Conservation (phyloP, 192 early-diverging fungal species). For the Paraglomus brasilianum region DNA sequence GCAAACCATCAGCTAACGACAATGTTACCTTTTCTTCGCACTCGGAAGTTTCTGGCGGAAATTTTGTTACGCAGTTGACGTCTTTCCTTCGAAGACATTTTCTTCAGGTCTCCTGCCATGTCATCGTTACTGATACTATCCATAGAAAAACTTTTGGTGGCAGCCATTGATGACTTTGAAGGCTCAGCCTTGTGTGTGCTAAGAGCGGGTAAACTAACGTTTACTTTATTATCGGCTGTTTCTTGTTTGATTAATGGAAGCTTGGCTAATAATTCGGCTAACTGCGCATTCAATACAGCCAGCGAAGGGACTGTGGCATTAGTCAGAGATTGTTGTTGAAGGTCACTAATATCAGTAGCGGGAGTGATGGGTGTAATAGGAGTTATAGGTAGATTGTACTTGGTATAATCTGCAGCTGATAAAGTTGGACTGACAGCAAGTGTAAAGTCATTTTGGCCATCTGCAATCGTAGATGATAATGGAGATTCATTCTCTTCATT, state of each 20-base stretch:
- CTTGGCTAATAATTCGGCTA: constrained; percentile 29
- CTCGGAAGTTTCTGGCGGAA: constrained; percentile 81
- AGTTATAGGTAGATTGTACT: not conserved
- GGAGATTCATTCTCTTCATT: not conserved
- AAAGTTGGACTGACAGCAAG: constrained; percentile 1
- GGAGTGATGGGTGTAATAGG: not conserved
- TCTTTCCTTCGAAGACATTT: constrained; percentile 71
- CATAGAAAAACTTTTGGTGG: not conserved
- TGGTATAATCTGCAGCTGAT: not conserved
- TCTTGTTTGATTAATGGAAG: constrained; percentile 31
- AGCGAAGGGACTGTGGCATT: constrained; percentile 22
- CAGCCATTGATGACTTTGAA: not conserved
- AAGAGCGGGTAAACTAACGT: no score
- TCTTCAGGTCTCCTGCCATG: constrained; percentile 55
- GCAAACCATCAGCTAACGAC: not conserved
- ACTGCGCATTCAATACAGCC: constrained; percentile 27
- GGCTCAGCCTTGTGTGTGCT: not conserved
- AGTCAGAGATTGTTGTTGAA: not conserved
- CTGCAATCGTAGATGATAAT: constrained; percentile 3
- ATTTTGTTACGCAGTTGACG: constrained; percentile 86
- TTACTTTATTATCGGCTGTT: not conserved
- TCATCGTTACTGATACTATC: not conserved
- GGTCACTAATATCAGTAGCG: not conserved
- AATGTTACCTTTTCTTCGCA: constrained; percentile 72
- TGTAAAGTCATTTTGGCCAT: constrained; percentile 8